Percentiles rank a stretch among this genome's conserved stretches.
Conservation (phyloP, 2,329 filamentous ascomycete species). For the Xylariaceae sp. region DNA sequence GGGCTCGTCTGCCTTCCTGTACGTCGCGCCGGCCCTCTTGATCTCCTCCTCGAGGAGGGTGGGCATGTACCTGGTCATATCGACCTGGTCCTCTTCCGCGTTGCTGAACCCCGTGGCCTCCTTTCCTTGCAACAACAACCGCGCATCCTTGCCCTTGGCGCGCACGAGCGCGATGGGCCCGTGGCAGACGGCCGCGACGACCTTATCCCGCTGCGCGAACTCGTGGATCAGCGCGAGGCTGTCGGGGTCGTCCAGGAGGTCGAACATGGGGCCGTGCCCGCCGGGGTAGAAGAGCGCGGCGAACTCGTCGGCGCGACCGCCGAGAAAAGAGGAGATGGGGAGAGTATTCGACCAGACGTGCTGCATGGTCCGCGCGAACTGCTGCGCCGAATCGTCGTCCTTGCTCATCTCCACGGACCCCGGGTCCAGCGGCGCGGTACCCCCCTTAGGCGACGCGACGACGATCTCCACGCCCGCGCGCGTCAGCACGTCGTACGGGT, state of each 20-base stretch:
- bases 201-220: constrained; percentile 56
- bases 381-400: constrained; percentile 44
- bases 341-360: constrained; percentile 59
- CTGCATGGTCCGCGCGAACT: constrained; percentile 52
- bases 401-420: constrained; percentile 50
- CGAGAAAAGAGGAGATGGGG: constrained; percentile 51
- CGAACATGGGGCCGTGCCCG: constrained; percentile 62
- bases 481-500: constrained; percentile 55
- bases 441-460: constrained; percentile 58
- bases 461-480: constrained; percentile 47
- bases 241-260: constrained; percentile 52
- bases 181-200: constrained; percentile 64
- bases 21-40: constrained; percentile 47
- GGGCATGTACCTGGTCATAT: constrained; percentile 41
- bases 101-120: constrained; percentile 57
- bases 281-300: constrained; percentile 57
- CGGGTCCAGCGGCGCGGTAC: constrained; percentile 56
- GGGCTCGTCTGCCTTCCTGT: constrained; percentile 48
- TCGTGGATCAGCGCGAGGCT: constrained; percentile 56
- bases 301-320: constrained; percentile 52
- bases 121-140: constrained; percentile 49
- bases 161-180: constrained; percentile 58
- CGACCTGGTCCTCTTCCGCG: constrained; percentile 46
- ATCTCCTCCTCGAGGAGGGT: constrained; percentile 57
- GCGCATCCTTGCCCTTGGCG: constrained; percentile 42